Evolutionary conservation across 2,329 filamentous ascomycete species (phyloP).

Genomic region (Penicillium polonicum): DNA sequence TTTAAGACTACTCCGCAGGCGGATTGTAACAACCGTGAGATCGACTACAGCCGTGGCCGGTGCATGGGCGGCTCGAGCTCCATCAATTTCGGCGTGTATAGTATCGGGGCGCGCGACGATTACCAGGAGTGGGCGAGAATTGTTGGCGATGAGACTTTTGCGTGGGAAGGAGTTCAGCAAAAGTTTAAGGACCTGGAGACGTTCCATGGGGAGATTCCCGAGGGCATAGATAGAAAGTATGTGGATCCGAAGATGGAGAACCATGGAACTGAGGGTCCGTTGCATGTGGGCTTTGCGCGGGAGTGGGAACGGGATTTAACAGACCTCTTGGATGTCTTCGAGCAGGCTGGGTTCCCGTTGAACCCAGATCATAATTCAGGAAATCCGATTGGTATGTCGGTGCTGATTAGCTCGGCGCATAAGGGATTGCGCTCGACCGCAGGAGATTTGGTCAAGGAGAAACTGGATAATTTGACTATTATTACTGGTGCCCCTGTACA

Average conservation of each 20-base stretch:
- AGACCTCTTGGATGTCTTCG: slow-evolving; percentile 41
- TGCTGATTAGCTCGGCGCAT: slow-evolving; percentile 51
- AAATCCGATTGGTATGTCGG: slow-evolving; percentile 57
- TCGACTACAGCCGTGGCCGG: slow-evolving; percentile 21
- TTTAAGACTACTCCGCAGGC: slow-evolving; percentile 51
- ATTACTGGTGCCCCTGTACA: slow-evolving; percentile 51
- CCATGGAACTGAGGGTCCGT: slow-evolving; percentile 15
- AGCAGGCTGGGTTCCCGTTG: slow-evolving; percentile 49
- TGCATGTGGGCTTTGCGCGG: slow-evolving; percentile 19
- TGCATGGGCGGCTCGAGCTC: slow-evolving; percentile 21
- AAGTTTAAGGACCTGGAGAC: slow-evolving; percentile 21
- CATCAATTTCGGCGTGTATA: slow-evolving; percentile 25
- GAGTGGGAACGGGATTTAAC: slow-evolving; percentile 24
- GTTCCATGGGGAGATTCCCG: slow-evolving; percentile 11
- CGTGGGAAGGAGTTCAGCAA: slow-evolving; percentile 16
- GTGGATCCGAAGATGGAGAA: slow-evolving; percentile 11
- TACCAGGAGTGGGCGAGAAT: slow-evolving; percentile 25
- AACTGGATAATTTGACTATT: slow-evolving; percentile 54
- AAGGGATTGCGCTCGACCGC: slow-evolving; percentile 53
- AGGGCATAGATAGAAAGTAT: slow-evolving; percentile 14
- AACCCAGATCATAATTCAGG: slow-evolving; percentile 61
- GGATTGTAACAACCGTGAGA: slow-evolving; percentile 30
- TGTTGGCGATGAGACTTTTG: slow-evolving; percentile 16
- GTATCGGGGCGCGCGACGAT: slow-evolving; percentile 22
- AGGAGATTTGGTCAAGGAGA: slow-evolving; percentile 47